These are phyloP conservation scores for Herpetomonas samuelpessoai DNA, from an alignment of 208 protist species.

Conservation along the genomic window DNA sequence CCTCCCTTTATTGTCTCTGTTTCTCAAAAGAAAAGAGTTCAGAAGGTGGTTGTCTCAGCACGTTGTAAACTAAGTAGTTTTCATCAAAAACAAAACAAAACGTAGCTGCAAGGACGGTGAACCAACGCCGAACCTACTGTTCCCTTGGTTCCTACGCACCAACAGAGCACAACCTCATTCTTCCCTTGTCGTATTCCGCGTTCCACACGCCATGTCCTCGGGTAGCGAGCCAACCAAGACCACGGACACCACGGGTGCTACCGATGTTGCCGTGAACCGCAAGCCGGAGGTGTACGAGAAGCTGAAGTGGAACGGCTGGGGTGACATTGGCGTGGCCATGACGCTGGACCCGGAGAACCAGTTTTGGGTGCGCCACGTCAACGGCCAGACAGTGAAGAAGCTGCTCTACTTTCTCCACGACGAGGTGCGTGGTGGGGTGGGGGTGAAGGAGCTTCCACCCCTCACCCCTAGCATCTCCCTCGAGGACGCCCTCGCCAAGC, in stretches of 20 bases:
- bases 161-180: no score
- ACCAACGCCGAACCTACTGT: no score
- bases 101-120: no score
- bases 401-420: conserved; percentile 79
- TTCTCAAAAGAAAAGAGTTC: no score
- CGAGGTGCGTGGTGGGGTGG: conserved; percentile 53
- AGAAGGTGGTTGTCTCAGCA: no score
- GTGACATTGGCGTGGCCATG: conserved; percentile 50
- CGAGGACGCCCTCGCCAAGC: conserved; percentile 64
- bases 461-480: conserved; percentile 67
- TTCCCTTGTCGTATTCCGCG: no score
- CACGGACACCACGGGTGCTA: no score
- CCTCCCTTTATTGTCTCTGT: no score
- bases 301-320: conserved; percentile 94
- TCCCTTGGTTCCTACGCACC: no score
- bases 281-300: conserved; percentile 61
- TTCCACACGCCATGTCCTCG: conserved; percentile 6
- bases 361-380: conserved; percentile 60
- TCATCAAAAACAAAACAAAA: no score
- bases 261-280: conserved; percentile 4
- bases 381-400: conserved; percentile 77
- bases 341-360: conserved; percentile 56
- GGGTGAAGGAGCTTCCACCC: conserved; percentile 35
- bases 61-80: no score
- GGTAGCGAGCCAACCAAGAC: not conserved